Evolutionary conservation across 768 basidiomycete genomes (phyloP).

Genomic region (Pulveroboletus sp.): DNA sequence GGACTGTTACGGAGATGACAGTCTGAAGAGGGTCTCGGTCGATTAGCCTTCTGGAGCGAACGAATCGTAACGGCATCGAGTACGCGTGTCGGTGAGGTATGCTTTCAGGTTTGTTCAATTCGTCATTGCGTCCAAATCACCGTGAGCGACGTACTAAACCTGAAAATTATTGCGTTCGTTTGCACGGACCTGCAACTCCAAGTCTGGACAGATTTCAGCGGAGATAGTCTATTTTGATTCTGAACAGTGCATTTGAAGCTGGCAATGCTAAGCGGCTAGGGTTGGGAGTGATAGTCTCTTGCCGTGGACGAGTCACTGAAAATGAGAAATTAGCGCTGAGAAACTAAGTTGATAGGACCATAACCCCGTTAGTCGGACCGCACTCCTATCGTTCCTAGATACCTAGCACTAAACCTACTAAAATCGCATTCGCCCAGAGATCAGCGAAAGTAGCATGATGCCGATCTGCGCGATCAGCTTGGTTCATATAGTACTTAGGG

Average conservation of each 20-base stretch:
- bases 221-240: neutral
- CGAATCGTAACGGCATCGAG: conserved; percentile 28
- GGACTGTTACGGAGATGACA: conserved; percentile 28
- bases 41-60: conserved; percentile 23
- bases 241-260: neutral
- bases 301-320: neutral
- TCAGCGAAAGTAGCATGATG: too few species aligned
- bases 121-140: neutral
- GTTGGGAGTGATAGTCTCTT: too few species aligned
- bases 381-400: too few species aligned
- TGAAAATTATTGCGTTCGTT: neutral
- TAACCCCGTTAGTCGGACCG: too few species aligned
- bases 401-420: too few species aligned
- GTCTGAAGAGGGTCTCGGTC: conserved; percentile 27
- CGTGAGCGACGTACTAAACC: neutral
- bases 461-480: too few species aligned
- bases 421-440: too few species aligned
- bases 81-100: too few species aligned
- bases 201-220: neutral
- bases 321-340: neutral
- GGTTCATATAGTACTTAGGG: too few species aligned
- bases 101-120: neutral
- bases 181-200: neutral
- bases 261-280: neutral
- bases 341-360: neutral